Base-by-base conservation (phyloP, 164 flowering plant species). In the Vitis vinifera region DNA sequence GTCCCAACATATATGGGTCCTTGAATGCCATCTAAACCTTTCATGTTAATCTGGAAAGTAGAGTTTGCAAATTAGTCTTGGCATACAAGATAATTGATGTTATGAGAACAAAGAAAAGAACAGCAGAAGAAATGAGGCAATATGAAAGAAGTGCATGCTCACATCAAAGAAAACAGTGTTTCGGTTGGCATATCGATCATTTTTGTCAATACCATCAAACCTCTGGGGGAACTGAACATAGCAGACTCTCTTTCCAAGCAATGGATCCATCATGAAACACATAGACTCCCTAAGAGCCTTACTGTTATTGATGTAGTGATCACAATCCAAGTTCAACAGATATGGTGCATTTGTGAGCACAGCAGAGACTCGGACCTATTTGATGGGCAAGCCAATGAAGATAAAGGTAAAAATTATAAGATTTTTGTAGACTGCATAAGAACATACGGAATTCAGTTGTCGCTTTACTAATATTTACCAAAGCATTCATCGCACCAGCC, bases 1-100 rank as follows among this genome's bases (percentile, higher is more conserved):
- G 92, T 90, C 27, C 94, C 94, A 11, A 87, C 92, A 78, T 85
- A 88, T 29, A 90, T 86, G n/a, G 92, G 94, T 37, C 94, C 94
- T 83, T 90, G 94, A 72, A 90, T 83, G 8, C 94, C 94, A 80
- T 90, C 94, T 73, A 90, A 71, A 47, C 94, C 91, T 83, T 83
- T 90, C 92, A 90, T 84, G 73, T 89, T 89, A 67, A 89, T 89
- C 94, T 89, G 82, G 4, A 27, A 65, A 15, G 23, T 16, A 56
- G 49, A 52, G 55, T 17, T 9, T n/a, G 14, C 13, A 10, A 52
- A 53, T 62, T 53, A 74, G 53, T 37, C 13, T 55, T 62, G 51
- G 13, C 10, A 51, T 13, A 64, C 44, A 58, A 44, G 15, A 60
- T 1, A 50, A 19, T 16, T 50, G 15, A 31, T 6, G 10, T 16